These are phyloP conservation scores for Candida sanyiensis DNA, from an alignment of 805 yeast species.

Conservation along the genomic window DNA sequence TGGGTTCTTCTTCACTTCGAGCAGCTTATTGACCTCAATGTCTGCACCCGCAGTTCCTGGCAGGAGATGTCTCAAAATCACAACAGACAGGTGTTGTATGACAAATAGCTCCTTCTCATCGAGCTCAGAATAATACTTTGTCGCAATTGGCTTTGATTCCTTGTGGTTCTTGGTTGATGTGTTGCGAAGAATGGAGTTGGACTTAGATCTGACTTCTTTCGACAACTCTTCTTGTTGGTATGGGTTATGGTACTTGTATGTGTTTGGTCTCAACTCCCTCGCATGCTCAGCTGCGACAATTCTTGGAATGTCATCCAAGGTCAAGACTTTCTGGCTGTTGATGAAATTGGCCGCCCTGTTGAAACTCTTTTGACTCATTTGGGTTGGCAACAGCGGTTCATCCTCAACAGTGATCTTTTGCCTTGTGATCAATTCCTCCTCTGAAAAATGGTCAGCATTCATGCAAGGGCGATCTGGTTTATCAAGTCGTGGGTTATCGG, in stretches of 20 bases:
- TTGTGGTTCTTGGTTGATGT: conserved; percentile 13
- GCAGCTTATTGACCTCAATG: conserved; percentile 27
- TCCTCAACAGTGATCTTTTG: conserved; percentile 27
- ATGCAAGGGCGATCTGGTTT: conserved; percentile 4
- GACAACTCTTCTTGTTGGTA: conserved; percentile 22
- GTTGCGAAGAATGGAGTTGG: conserved; percentile 15
- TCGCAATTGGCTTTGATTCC: conserved; percentile 11
- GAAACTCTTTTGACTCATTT: conserved; percentile 41
- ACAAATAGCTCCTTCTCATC: conserved; percentile 50
- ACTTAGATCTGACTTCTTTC: conserved; percentile 19
- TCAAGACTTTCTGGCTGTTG: conserved; percentile 76
- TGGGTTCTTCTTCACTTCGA: conserved; percentile 30
- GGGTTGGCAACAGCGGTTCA: conserved; percentile 44
- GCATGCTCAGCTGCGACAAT: conserved; percentile 98
- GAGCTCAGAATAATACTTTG: conserved; percentile 61
- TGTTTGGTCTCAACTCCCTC: conserved; percentile 86
- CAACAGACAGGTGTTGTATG: conserved; percentile 53
- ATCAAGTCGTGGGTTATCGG: conserved; percentile 15
- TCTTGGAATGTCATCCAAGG: conserved; percentile 93
- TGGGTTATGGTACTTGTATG: conserved; percentile 71
- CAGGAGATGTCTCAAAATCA: conserved; percentile 35
- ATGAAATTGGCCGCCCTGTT: conserved; percentile 68
- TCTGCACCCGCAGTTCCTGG: conserved; percentile 32
- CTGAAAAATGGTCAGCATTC: conserved; percentile 7
- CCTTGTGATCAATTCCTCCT: conserved; percentile 20